Percentiles rank a stretch among this genome's conserved stretches.
Conservation (phyloP, 1,284 basidiomycete genomes). For the Cryptococcus wingfieldii region DNA sequence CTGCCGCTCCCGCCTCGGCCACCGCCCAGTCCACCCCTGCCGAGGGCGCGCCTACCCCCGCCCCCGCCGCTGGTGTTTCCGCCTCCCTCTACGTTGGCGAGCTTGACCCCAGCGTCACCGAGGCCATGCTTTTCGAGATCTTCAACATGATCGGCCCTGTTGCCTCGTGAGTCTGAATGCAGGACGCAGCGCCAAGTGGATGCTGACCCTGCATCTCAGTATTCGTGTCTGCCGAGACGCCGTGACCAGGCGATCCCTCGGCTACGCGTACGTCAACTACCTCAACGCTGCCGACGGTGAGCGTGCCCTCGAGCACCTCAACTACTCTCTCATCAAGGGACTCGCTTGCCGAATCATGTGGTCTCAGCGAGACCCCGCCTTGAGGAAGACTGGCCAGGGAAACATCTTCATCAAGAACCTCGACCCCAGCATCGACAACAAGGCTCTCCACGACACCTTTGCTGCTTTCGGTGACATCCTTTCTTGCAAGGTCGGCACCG, state of each 20-base stretch:
- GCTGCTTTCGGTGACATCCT: conserved; percentile 98
- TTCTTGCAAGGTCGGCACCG: conserved; percentile 98
- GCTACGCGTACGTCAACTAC: conserved; percentile 99
- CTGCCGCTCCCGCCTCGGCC: conserved; percentile 20
- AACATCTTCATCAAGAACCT: conserved; percentile 99
- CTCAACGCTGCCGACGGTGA: conserved; percentile 96
- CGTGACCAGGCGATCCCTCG: conserved; percentile 97
- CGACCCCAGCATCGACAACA: conserved; percentile 98
- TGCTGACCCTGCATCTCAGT: conserved; percentile 49
- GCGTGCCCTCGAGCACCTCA: conserved; percentile 97
- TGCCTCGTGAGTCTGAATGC: conserved; percentile 61
- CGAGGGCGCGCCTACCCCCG: conserved; percentile 27
- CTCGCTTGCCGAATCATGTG: conserved; percentile 99
- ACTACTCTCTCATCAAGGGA: conserved; percentile 98
- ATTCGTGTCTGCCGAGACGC: conserved; percentile 99
- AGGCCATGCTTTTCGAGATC: conserved; percentile 99
- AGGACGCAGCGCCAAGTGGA: not conserved
- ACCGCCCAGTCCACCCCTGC: conserved; percentile 24
- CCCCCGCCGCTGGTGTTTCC: conserved; percentile 63
- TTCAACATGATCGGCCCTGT: conserved; percentile 99
- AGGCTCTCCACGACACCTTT: conserved; percentile 99
- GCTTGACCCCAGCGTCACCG: conserved; percentile 94
- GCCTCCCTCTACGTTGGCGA: conserved; percentile 99
- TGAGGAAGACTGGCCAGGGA: conserved; percentile 98
- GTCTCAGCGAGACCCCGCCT: conserved; percentile 98